Base-by-base conservation (phyloP, 1,284 basidiomycete genomes). In the Cryptococcus maquisensis region DNA sequence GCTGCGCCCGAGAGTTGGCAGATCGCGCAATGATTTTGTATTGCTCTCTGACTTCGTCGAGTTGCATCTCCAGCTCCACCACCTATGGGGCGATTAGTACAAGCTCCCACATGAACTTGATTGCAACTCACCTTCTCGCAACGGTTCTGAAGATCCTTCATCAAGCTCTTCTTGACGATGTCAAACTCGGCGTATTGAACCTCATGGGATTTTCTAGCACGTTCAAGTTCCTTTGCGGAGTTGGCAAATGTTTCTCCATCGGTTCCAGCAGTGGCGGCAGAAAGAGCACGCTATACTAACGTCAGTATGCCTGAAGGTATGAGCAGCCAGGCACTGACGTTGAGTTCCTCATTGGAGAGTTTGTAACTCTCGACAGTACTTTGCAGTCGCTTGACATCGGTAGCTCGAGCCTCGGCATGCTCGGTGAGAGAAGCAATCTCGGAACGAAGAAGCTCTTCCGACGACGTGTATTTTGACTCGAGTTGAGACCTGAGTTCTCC, bases 21-120 rank as follows among this genome's bases (percentile, higher is more conserved):
- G 94, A 95, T 60, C 93, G 86, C 63, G 98, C 91, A 51, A 99
- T 91, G 67, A 96, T 95, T 80, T 94, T 95, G 79, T 98, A 99
- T 74, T 98, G 94, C 78, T 99, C 96, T 75, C 92, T 91, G 75
- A 96, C 91, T 74, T 98, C 96, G 72, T 99, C 96, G 40, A 99
- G 80, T 73, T 98, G 95, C 65, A 99, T 98, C 78, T 99, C 96
- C 47, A 99, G 85, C 78, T 98, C 96, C 55, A 99, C 95, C 42
- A 99, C 94, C 92, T 95, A 66, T 18, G 12, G 9, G 9, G 16
- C 16, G n/a, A 21, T 40, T 21, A 40, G 39, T 21, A 63, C 59
- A 15, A 49, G 42, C 32, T 10, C 10, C 28, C 10, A 32, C 16
- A 18, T 20, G 8, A 37, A 36, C 9, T 21, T 15, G 12, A 18